phyloP scores from a whole-genome alignment of 2,329 filamentous ascomycete genomes.

The Colletotrichum filicis region DNA sequence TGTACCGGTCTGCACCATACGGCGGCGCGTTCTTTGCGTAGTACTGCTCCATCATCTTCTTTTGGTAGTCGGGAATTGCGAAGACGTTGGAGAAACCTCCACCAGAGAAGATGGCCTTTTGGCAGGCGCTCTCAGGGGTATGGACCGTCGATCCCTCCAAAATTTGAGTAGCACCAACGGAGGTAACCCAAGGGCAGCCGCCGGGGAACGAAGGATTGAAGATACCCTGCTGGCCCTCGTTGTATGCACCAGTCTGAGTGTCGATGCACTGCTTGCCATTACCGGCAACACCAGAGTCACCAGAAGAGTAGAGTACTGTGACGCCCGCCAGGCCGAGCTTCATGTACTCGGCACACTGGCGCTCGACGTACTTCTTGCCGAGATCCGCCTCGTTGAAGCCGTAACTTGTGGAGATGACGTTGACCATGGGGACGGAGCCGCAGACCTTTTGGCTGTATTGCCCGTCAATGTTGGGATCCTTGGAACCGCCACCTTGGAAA shows the following conservation, averaged over 20 bases:
- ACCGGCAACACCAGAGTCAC: conserved; percentile 60
- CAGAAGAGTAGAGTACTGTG: conserved; percentile 60
- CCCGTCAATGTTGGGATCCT: conserved; percentile 48
- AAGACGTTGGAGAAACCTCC: conserved; percentile 64
- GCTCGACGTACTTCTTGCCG: conserved; percentile 57
- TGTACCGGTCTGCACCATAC: conserved; percentile 56
- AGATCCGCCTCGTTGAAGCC: conserved; percentile 63
- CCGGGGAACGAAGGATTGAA: conserved; percentile 61
- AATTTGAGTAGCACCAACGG: conserved; percentile 63
- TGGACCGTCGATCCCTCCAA: conserved; percentile 50
- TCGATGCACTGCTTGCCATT: conserved; percentile 50
- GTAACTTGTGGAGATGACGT: conserved; percentile 67
- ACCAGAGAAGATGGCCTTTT: conserved; percentile 57
- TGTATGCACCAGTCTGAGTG: conserved; percentile 42
- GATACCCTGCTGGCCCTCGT: conserved; percentile 42
- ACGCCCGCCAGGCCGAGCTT: conserved; percentile 65
- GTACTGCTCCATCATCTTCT: conserved; percentile 49
- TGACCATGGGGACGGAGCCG: conserved; percentile 55
- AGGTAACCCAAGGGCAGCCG: conserved; percentile 60
- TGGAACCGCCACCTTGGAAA: conserved; percentile 50
- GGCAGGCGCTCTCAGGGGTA: conserved; percentile 55
- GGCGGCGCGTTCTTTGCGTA: conserved; percentile 52
- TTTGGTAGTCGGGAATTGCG: conserved; percentile 58
- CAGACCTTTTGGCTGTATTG: conserved; percentile 56
- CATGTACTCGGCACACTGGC: conserved; percentile 67